Evolutionary conservation across 2,329 filamentous ascomycete species (phyloP).

Genomic region (Hypoxylon sp.): DNA sequence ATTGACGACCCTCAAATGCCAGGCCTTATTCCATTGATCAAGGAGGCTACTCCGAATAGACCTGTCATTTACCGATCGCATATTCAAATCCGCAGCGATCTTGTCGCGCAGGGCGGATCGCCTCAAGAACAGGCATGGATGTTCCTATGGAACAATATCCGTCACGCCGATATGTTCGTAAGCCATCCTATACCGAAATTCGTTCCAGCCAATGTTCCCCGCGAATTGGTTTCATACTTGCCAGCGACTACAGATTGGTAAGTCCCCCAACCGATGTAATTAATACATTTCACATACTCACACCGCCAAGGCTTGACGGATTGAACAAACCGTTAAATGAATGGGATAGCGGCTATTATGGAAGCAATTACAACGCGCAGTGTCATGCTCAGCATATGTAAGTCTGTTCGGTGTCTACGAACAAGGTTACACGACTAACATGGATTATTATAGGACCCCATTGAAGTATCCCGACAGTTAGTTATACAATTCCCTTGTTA

Average conservation of each 20-base stretch:
- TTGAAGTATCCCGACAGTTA: constrained; percentile 64
- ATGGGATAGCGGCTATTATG: constrained; percentile 78
- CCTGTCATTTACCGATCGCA: constrained; percentile 84
- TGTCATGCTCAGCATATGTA: constrained; percentile 67
- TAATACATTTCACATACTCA: too few relatives aligned
- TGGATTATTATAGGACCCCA: constrained; percentile 53
- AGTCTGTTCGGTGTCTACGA: constrained; percentile 44
- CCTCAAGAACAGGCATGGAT: constrained; percentile 79
- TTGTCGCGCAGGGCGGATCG: constrained; percentile 68
- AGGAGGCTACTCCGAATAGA: constrained; percentile 72
- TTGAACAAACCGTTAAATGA: constrained; percentile 77
- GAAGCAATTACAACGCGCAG: constrained; percentile 73
- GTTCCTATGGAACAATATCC: constrained; percentile 77
- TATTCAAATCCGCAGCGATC: constrained; percentile 81
- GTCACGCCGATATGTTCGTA: constrained; percentile 79
- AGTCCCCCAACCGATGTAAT: constrained; percentile 32
- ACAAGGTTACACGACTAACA: background rate
- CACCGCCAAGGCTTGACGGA: constrained; percentile 69
- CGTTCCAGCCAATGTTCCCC: constrained; percentile 73
- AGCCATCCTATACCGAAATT: constrained; percentile 82
- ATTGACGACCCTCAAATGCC: constrained; percentile 90
- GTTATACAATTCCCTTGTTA: constrained; percentile 11
- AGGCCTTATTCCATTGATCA: constrained; percentile 77
- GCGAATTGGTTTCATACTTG: constrained; percentile 74
- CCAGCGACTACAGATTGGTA: constrained; percentile 84